These are phyloP conservation scores for Dryas integrifolia DNA, from an alignment of 331 rosid genomes.

Conservation along the genomic window DNA sequence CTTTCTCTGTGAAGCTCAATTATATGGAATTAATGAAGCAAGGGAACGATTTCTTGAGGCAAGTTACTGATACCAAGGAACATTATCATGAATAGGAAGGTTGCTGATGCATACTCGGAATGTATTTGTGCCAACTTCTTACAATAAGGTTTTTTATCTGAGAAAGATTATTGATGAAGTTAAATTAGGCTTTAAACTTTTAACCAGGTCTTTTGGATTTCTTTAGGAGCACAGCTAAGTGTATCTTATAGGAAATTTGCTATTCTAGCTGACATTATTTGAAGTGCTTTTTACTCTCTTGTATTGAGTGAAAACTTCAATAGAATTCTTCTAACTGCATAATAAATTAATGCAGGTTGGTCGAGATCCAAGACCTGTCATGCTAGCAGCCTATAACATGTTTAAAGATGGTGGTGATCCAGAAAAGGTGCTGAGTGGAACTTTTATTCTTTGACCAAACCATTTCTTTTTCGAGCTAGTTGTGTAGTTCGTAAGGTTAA, in stretches of 20 bases:
- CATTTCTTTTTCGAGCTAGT: slow-evolving; percentile 1
- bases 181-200: slow-evolving; percentile 1
- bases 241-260: neutral
- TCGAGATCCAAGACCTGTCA: slow-evolving; percentile 71
- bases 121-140: no score
- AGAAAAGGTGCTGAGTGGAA: slow-evolving; percentile 48
- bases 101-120: no score
- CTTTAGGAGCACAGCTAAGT: neutral
- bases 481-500: neutral
- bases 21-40: slow-evolving; percentile 76
- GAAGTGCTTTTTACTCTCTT: neutral
- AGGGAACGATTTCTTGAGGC: slow-evolving; percentile 76
- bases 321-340: slow-evolving; percentile 10
- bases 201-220: slow-evolving; percentile 1
- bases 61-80: slow-evolving; percentile 11
- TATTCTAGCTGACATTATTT: neutral
- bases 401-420: slow-evolving; percentile 89
- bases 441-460: slow-evolving; percentile 9
- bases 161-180: no score
- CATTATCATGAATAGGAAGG: no score
- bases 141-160: no score
- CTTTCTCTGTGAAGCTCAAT: slow-evolving; percentile 87
- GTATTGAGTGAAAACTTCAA: slow-evolving; percentile 2
- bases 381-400: slow-evolving; percentile 76
- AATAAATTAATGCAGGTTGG: slow-evolving; percentile 66